Percentiles rank a stretch among this genome's conserved stretches.
Conservation (phyloP, 1,284 basidiomycete species). For the Leccinum variabile region DNA sequence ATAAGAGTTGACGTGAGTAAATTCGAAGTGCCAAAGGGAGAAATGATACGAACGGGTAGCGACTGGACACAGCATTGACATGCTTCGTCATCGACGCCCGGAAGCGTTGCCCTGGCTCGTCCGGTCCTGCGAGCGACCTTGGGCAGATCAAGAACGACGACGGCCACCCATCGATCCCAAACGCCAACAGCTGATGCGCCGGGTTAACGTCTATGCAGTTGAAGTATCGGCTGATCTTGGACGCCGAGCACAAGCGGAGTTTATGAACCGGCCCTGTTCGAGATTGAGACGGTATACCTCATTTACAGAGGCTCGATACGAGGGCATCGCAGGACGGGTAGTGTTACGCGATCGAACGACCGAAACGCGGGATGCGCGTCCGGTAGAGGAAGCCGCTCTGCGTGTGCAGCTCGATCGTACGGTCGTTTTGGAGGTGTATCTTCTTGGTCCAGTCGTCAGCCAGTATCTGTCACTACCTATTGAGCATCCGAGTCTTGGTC, state of each 20-base stretch:
- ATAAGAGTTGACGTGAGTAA: conserved; percentile 2
- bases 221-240: conserved; percentile 54
- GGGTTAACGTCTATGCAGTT: conserved; percentile 94
- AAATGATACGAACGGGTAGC: conserved; percentile 29
- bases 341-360: conserved; percentile 89
- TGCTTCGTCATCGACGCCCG: conserved; percentile 44
- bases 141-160: conserved; percentile 52
- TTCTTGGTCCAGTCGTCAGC: conserved; percentile 99
- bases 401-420: conserved; percentile 93
- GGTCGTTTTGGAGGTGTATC: conserved; percentile 92
- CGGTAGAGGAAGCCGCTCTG: conserved; percentile 93
- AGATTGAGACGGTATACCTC: conserved; percentile 95
- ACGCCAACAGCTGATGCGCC: conserved; percentile 87
- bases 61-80: conserved; percentile 25
- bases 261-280: conserved; percentile 93
- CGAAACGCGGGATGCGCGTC: conserved; percentile 92
- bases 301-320: conserved; percentile 70
- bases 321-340: conserved; percentile 83
- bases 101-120: conserved; percentile 35
- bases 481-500: neutral
- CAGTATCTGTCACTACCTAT: conserved; percentile 62
- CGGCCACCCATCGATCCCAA: conserved; percentile 66
- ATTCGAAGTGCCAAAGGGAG: neutral
- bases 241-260: conserved; percentile 61
- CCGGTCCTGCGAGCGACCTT: conserved; percentile 51